Evolutionary conservation across 352 stramenopile species (phyloP).

Genomic region (Pythium dissimile): DNA sequence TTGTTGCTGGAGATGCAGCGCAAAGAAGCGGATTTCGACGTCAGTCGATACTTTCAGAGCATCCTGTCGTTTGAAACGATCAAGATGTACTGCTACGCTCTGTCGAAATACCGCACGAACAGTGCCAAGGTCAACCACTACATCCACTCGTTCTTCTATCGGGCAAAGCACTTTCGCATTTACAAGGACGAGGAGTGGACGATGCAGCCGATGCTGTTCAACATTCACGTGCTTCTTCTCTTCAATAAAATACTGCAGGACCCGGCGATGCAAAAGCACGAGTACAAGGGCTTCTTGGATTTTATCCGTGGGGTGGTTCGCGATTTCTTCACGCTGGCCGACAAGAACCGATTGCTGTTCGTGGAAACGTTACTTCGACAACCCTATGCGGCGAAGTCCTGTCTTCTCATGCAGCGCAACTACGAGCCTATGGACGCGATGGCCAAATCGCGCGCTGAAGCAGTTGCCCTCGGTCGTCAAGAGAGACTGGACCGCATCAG

Average conservation of each 20-base stretch:
- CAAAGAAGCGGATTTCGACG: slow-evolving; percentile 84
- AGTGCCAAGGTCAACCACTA: slow-evolving; percentile 85
- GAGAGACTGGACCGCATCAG: slow-evolving; percentile 54
- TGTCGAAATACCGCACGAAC: slow-evolving; percentile 73
- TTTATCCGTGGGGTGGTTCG: slow-evolving; percentile 77
- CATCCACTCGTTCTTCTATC: slow-evolving; percentile 87
- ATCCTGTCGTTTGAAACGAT: slow-evolving; percentile 81
- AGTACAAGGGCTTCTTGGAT: slow-evolving; percentile 70
- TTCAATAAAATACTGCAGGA: slow-evolving; percentile 89
- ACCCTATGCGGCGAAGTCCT: slow-evolving; percentile 62
- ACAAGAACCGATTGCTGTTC: slow-evolving; percentile 81
- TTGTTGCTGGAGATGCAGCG: slow-evolving; percentile 81
- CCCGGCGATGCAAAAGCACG: slow-evolving; percentile 48
- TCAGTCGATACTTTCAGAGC: slow-evolving; percentile 75
- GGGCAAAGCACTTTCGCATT: slow-evolving; percentile 78
- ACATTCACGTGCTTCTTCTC: slow-evolving; percentile 72
- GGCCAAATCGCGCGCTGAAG: slow-evolving; percentile 55
- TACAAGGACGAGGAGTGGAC: slow-evolving; percentile 69
- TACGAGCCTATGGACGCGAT: slow-evolving; percentile 71
- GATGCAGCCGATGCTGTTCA: slow-evolving; percentile 85
- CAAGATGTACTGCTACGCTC: slow-evolving; percentile 78
- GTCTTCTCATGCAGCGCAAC: slow-evolving; percentile 65
- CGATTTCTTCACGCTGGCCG: slow-evolving; percentile 73
- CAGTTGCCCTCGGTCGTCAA: slow-evolving; percentile 58
- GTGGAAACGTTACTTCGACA: slow-evolving; percentile 73